Conservation (phyloP, 257 asterid genomes). For the Solanum tarijense region DNA sequence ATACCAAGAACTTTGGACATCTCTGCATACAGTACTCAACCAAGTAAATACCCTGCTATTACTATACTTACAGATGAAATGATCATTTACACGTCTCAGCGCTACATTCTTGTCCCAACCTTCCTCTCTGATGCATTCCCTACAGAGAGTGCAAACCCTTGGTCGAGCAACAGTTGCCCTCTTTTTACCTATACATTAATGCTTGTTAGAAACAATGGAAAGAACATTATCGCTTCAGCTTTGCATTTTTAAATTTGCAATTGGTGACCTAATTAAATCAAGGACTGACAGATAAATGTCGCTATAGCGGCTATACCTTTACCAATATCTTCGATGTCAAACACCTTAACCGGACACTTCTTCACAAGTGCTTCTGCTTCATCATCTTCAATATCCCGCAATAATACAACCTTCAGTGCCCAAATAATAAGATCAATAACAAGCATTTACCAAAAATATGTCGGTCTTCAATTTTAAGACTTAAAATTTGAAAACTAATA, state of each 20-base stretch:
- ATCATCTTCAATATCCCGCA: slow-evolving; percentile 64
- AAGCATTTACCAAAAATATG: background rate
- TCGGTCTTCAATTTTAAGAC: background rate
- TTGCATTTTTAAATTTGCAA: background rate
- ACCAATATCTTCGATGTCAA: slow-evolving; percentile 85
- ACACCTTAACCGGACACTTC: slow-evolving; percentile 84
- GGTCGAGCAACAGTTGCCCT: slow-evolving; percentile 79
- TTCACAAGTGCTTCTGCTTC: slow-evolving; percentile 69
- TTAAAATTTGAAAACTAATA: background rate
- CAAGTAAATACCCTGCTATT: background rate
- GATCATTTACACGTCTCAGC: slow-evolving; percentile 76
- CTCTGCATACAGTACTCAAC: background rate
- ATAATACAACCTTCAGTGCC: slow-evolving; percentile 43
- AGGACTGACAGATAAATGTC: background rate
- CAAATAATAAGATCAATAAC: background rate
- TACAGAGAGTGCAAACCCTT: slow-evolving; percentile 79
- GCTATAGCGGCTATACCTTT: slow-evolving; percentile 40
- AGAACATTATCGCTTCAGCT: background rate
- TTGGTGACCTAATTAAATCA: background rate
- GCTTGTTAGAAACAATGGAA: background rate
- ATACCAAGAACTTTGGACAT: background rate
- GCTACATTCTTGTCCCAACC: slow-evolving; percentile 69
- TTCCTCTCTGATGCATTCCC: slow-evolving; percentile 82
- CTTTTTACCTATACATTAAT: slow-evolving; percentile 31
- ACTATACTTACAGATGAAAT: slow-evolving; percentile 79